phyloP scores from a whole-genome alignment of 805 yeast species.

The Lipomyces lipofer region DNA sequence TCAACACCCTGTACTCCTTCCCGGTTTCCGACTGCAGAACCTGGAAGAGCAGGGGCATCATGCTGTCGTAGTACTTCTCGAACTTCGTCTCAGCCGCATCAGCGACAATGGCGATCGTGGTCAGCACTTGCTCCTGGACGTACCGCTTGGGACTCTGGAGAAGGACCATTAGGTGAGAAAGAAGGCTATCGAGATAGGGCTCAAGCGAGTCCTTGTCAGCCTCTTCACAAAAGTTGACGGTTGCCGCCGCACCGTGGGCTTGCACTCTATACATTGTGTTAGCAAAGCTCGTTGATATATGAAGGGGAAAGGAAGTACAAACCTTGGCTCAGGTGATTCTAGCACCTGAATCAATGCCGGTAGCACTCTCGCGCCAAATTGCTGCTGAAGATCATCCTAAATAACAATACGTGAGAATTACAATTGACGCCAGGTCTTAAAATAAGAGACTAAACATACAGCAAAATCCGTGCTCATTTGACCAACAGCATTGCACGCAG shows the following conservation, averaged over 20 bases:
- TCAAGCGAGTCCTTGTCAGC: constrained; percentile 84
- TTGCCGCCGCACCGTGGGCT: constrained; percentile 98
- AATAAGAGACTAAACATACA: too few species aligned
- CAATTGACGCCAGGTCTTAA: constrained; percentile 46
- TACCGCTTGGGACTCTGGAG: constrained; percentile 85
- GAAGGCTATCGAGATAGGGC: constrained; percentile 84
- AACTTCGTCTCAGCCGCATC: constrained; percentile 92
- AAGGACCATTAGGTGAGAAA: constrained; percentile 70
- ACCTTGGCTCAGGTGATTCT: constrained; percentile 66
- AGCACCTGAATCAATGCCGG: constrained; percentile 87
- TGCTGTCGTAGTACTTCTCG: constrained; percentile 86
- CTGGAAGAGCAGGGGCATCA: constrained; percentile 83
- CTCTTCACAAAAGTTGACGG: constrained; percentile 91
- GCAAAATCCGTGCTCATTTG: constrained; percentile 97
- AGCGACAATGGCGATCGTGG: constrained; percentile 95
- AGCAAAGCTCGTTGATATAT: not conserved
- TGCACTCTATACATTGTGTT: too few species aligned
- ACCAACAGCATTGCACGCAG: constrained; percentile 94
- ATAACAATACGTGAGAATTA: too few species aligned
- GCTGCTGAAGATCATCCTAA: constrained; percentile 70
- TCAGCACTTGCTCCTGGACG: constrained; percentile 95
- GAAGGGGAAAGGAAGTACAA: not conserved
- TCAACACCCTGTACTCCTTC: constrained; percentile 71
- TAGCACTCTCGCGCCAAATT: constrained; percentile 72
- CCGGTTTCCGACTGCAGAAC: constrained; percentile 76